phyloP scores from a whole-genome alignment of 345 rosid species.

The Brassica napus region Da-Ae NC_063435.1:3569001-3569500 shows the following conservation, averaged over 20 bases:
- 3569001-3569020: neutral
- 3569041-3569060: neutral
- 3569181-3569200: constrained; percentile 12
- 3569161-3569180: neutral
- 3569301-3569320: constrained; percentile 39
- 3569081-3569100: neutral
- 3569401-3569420: constrained; percentile 36
- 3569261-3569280: constrained; percentile 40
- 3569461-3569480: constrained; percentile 29
- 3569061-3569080: neutral
- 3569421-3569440: constrained; percentile 37
- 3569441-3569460: constrained; percentile 34
- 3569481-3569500: constrained; percentile 31
- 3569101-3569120: neutral
- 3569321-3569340: constrained; percentile 37
- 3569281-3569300: constrained; percentile 29
- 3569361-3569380: constrained; percentile 32
- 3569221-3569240: constrained; percentile 11
- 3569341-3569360: constrained; percentile 35
- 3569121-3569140: neutral
- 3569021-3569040: neutral
- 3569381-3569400: constrained; percentile 20
- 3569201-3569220: neutral
- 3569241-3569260: neutral
- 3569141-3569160: neutral